These are phyloP conservation scores for Sordaria brevicollis DNA, from an alignment of 495 filamentous ascomycete genomes.

Conservation along the genomic window DNA sequence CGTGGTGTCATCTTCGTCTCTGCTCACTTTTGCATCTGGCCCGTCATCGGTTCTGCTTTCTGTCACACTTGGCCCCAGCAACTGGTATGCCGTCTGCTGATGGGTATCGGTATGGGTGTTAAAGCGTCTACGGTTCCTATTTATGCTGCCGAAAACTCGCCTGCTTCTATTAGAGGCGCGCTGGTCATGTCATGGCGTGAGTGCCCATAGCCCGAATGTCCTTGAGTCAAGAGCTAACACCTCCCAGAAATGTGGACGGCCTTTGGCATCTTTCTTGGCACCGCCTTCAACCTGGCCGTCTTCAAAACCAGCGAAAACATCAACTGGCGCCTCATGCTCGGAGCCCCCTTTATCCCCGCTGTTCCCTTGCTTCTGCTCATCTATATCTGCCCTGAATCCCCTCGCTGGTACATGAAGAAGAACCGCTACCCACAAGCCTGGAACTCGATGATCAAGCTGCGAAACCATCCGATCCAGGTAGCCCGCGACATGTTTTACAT, in stretches of 20 bases:
- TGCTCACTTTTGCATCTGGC: slow-evolving; percentile 52
- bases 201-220: slow-evolving; percentile 4
- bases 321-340: slow-evolving; percentile 67
- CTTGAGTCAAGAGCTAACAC: not conserved
- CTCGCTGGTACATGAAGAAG: slow-evolving; percentile 55
- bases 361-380: slow-evolving; percentile 55
- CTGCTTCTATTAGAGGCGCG: slow-evolving; percentile 62
- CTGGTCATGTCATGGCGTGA: slow-evolving; percentile 73
- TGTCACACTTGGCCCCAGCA: slow-evolving; percentile 54
- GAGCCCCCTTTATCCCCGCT: slow-evolving; percentile 68
- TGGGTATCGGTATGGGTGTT: slow-evolving; percentile 64
- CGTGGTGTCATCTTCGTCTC: slow-evolving; percentile 58
- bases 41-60: slow-evolving; percentile 56
- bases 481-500: slow-evolving; percentile 72
- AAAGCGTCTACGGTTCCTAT: slow-evolving; percentile 58
- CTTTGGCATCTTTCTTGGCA: slow-evolving; percentile 69
- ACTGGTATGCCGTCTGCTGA: slow-evolving; percentile 49
- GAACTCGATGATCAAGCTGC: slow-evolving; percentile 48
- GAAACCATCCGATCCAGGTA: slow-evolving; percentile 57
- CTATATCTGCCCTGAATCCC: slow-evolving; percentile 66
- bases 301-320: slow-evolving; percentile 34
- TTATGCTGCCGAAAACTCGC: slow-evolving; percentile 67
- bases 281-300: slow-evolving; percentile 60
- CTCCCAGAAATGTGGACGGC: slow-evolving; percentile 62
- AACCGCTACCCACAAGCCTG: slow-evolving; percentile 52